A percentile compares a stretch with the other conserved stretches of the same genome.
Evolutionary conservation across 2,329 filamentous ascomycete species (phyloP).

Genomic region (Cercospora citrullina): DNA sequence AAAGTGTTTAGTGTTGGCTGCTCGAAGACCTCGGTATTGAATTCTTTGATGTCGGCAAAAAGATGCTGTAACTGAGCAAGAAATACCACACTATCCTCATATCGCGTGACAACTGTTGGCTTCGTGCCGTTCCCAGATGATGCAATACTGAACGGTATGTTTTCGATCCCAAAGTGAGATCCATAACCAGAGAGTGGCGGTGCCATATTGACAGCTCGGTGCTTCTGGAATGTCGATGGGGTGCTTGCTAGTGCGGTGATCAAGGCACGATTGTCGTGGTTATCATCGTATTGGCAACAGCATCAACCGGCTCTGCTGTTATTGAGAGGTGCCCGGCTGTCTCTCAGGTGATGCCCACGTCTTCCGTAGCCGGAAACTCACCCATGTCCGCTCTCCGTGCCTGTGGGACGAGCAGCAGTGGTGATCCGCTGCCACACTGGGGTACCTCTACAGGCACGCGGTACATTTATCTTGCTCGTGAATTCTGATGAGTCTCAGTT

Average conservation of each 20-base stretch:
- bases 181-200: slow-evolving; percentile 25
- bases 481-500: neutral
- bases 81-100: slow-evolving; percentile 55
- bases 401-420: neutral
- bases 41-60: slow-evolving; percentile 13
- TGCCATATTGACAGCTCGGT: neutral
- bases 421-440: neutral
- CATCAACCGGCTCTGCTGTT: neutral
- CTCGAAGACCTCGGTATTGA: slow-evolving; percentile 33
- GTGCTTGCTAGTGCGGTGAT: neutral
- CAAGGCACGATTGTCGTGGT: neutral
- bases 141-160: slow-evolving; percentile 57
- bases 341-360: slow-evolving; percentile 16
- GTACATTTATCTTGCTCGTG: neutral
- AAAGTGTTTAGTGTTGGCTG: slow-evolving; percentile 51
- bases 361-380: slow-evolving; percentile 10
- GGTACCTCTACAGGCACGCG: neutral
- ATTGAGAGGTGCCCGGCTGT: neutral
- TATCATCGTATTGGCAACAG: neutral
- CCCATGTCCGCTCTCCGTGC: neutral
- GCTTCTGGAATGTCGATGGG: neutral
- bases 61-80: slow-evolving; percentile 37
- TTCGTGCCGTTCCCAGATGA: slow-evolving; percentile 42
- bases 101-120: slow-evolving; percentile 53
- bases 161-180: slow-evolving; percentile 53